Evolutionary conservation across 2,329 filamentous ascomycete genomes (phyloP).

Genomic region (Orbilia blumenaviensis): DNA sequence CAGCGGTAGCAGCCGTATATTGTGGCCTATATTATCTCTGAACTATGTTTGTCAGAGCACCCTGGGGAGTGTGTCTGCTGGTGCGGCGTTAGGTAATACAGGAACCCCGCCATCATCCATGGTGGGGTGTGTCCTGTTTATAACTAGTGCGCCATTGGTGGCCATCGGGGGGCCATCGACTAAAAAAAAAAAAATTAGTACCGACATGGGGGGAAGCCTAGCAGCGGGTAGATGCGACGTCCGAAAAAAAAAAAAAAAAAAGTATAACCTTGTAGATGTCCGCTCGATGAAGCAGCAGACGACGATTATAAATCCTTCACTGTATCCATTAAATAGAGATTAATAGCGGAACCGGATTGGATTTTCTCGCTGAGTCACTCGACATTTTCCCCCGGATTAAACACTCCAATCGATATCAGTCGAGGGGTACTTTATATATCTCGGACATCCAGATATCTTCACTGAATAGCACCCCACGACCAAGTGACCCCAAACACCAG

Average conservation of each 20-base stretch:
- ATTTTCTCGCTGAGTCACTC: conserved; percentile 20
- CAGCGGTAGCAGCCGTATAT: not conserved
- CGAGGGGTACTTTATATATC: not conserved
- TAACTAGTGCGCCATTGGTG: conserved; percentile 40
- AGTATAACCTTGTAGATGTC: not conserved
- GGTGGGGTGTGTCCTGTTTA: conserved; percentile 8
- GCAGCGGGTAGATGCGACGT: conserved; percentile 41
- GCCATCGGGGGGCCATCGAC: conserved; percentile 23
- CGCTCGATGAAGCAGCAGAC: not conserved
- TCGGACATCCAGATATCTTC: not conserved
- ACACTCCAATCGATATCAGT: too few relatives aligned
- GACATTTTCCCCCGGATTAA: not conserved
- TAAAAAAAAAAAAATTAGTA: conserved; percentile 18
- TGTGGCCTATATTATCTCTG: too few relatives aligned
- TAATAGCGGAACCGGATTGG: conserved; percentile 34
- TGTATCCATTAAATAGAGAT: too few relatives aligned
- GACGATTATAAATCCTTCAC: conserved; percentile 37
- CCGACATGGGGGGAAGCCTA: not conserved
- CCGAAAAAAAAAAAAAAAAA: conserved; percentile 2
- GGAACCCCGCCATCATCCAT: conserved; percentile 15
- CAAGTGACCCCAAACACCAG: too few relatives aligned
- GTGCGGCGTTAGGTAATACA: conserved; percentile 1
- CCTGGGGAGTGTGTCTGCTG: too few relatives aligned
- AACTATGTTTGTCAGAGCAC: too few relatives aligned
- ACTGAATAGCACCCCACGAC: too few relatives aligned